Conservation (phyloP, 2,329 filamentous ascomycete species). For the Neonectria ditissima region DNA sequence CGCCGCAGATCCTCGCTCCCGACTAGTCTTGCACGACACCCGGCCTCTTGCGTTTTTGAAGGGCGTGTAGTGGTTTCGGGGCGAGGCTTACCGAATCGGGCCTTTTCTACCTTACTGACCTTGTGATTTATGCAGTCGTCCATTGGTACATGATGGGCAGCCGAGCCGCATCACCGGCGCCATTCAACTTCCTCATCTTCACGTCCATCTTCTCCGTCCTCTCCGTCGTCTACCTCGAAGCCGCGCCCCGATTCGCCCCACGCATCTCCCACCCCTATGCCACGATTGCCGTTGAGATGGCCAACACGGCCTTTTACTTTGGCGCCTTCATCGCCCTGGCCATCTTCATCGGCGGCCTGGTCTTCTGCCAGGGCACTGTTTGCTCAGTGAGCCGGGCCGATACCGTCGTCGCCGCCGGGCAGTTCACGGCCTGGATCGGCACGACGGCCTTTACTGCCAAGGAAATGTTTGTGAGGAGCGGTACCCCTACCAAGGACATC, state of each 20-base stretch:
- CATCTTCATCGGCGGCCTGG: slow-evolving; percentile 66
- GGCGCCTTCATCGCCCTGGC: slow-evolving; percentile 69
- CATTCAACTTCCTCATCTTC: slow-evolving; percentile 70
- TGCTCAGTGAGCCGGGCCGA: slow-evolving; percentile 67
- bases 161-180: slow-evolving; percentile 63
- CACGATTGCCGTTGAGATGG: slow-evolving; percentile 61
- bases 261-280: slow-evolving; percentile 61
- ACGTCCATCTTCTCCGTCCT: slow-evolving; percentile 65
- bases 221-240: slow-evolving; percentile 66
- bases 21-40: slow-evolving; percentile 1
- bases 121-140: slow-evolving; percentile 57
- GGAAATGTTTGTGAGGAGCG: slow-evolving; percentile 60
- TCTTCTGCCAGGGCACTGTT: slow-evolving; percentile 68
- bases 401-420: slow-evolving; percentile 65
- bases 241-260: slow-evolving; percentile 59
- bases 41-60: neutral
- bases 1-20: neutral
- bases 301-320: slow-evolving; percentile 69
- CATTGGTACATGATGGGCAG: slow-evolving; percentile 71
- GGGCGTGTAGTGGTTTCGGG: neutral
- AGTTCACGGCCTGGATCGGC: slow-evolving; percentile 65
- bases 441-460: slow-evolving; percentile 60
- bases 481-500: slow-evolving; percentile 45
- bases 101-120: slow-evolving; percentile 2
- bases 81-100: neutral